Conservation (phyloP, 1,139 yeast species). For the Suhomyces panamericanus region DNA sequence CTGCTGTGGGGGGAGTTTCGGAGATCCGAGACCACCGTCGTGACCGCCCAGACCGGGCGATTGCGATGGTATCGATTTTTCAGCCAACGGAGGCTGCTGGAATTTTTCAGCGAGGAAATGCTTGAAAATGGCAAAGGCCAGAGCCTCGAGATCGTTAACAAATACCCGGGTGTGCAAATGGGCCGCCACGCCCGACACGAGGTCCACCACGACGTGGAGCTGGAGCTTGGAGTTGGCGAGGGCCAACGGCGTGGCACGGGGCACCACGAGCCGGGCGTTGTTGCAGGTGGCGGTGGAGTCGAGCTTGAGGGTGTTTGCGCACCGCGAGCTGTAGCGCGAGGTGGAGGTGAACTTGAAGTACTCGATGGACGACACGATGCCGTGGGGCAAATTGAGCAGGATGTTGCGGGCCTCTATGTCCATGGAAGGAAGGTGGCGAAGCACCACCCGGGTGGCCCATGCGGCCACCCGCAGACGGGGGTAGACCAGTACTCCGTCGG, state of each 20-base stretch:
- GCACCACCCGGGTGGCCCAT: conserved; percentile 16
- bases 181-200: conserved; percentile 22
- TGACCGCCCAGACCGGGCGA: not conserved
- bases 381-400: conserved; percentile 9
- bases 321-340: conserved; percentile 26
- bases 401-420: conserved; percentile 32
- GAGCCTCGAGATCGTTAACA: conserved; percentile 29
- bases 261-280: conserved; percentile 12
- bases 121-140: conserved; percentile 30
- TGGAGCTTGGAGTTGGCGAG: conserved; percentile 25
- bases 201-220: conserved; percentile 22
- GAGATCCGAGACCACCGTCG: not conserved
- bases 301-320: conserved; percentile 22
- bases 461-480: conserved; percentile 6
- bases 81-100: not conserved
- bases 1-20: conserved; percentile 1
- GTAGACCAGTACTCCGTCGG: not conserved
- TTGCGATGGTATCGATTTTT: not conserved
- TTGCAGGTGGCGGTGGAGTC: conserved; percentile 19
- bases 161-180: conserved; percentile 24
- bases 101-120: conserved; percentile 3
- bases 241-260: not conserved
- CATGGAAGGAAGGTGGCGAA: conserved; percentile 27
- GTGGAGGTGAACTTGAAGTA: conserved; percentile 23
- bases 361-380: conserved; percentile 21